phyloP scores from a whole-genome alignment of 345 rosid genomes.

The Eucalyptus decipiens region DNA sequence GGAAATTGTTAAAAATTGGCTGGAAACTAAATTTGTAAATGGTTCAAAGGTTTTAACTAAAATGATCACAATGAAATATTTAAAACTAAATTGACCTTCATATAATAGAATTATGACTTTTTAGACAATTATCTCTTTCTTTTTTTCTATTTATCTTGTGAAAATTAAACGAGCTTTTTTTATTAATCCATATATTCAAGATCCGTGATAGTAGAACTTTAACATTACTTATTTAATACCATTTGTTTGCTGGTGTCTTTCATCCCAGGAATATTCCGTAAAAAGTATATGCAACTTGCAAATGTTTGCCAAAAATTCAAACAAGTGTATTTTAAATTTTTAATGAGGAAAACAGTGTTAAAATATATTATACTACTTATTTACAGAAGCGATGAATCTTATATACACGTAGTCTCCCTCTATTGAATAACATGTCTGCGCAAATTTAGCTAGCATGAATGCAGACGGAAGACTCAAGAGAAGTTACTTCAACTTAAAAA shows the following conservation, averaged over 20 bases:
- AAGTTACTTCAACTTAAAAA: not conserved
- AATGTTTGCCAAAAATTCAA: not conserved
- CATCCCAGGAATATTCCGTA: too few relatives aligned
- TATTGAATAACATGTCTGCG: not conserved
- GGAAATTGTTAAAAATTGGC: not conserved
- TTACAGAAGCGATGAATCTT: not conserved
- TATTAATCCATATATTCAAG: not conserved
- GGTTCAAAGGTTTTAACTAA: accelerated
- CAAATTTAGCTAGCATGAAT: not conserved
- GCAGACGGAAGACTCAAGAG: not conserved
- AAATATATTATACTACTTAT: not conserved
- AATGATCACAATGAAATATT: not conserved
- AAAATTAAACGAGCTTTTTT: not conserved
- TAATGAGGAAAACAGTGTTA: not conserved
- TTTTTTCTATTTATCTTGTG: not conserved
- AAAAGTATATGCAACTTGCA: not conserved
- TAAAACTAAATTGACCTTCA: not conserved
- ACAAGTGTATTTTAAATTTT: not conserved
- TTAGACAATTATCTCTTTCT: not conserved
- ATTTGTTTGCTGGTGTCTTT: not conserved
- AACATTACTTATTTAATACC: not conserved
- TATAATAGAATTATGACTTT: not conserved
- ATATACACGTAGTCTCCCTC: not conserved
- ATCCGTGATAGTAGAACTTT: not conserved
- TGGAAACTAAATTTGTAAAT: accelerated